Percentiles rank a stretch among this genome's conserved stretches.
These are phyloP conservation scores for Boletellus emodensis DNA, from an alignment of 768 basidiomycete species.

Conservation along the genomic window DNA sequence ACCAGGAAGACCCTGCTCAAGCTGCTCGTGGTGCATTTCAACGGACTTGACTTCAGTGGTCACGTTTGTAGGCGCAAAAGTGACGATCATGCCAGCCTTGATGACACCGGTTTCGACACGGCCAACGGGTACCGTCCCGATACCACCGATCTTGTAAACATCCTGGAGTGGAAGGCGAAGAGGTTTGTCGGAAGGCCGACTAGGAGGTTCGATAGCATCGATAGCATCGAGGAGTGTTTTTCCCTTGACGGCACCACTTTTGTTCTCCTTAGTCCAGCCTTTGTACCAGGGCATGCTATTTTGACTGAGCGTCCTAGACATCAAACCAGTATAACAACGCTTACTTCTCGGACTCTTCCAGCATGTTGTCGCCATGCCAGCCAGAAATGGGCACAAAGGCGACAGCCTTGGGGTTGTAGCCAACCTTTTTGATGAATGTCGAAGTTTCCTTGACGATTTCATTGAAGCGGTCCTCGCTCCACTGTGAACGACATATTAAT, in stretches of 20 bases:
- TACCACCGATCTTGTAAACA: slow-evolving; percentile 99
- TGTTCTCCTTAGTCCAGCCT: slow-evolving; percentile 98
- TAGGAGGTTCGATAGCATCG: slow-evolving; percentile 97
- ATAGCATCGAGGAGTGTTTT: slow-evolving; percentile 99
- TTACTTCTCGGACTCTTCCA: slow-evolving; percentile 95
- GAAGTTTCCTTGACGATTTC: slow-evolving; percentile 99
- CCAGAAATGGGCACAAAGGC: slow-evolving; percentile 99
- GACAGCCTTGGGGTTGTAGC: slow-evolving; percentile 98
- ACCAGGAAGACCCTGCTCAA: slow-evolving; percentile 90
- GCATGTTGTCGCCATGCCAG: slow-evolving; percentile 99
- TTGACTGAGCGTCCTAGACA: slow-evolving; percentile 9
- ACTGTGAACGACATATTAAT: slow-evolving; percentile 46
- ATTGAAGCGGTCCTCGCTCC: slow-evolving; percentile 99
- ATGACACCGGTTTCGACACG: slow-evolving; percentile 99
- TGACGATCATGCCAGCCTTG: slow-evolving; percentile 99
- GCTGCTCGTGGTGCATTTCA: slow-evolving; percentile 99
- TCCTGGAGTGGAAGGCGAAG: slow-evolving; percentile 99
- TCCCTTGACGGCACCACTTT: slow-evolving; percentile 90
- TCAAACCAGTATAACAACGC: slow-evolving; percentile 23
- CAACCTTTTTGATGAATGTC: slow-evolving; percentile 99
- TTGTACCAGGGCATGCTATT: slow-evolving; percentile 98
- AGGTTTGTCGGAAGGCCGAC: slow-evolving; percentile 97
- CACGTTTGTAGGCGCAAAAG: slow-evolving; percentile 94
- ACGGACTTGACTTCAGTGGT: slow-evolving; percentile 99
- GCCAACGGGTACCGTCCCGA: slow-evolving; percentile 99